These are phyloP conservation scores for Camelina hispida DNA, from an alignment of 345 rosid species.

Conservation along the genomic window DNA sequence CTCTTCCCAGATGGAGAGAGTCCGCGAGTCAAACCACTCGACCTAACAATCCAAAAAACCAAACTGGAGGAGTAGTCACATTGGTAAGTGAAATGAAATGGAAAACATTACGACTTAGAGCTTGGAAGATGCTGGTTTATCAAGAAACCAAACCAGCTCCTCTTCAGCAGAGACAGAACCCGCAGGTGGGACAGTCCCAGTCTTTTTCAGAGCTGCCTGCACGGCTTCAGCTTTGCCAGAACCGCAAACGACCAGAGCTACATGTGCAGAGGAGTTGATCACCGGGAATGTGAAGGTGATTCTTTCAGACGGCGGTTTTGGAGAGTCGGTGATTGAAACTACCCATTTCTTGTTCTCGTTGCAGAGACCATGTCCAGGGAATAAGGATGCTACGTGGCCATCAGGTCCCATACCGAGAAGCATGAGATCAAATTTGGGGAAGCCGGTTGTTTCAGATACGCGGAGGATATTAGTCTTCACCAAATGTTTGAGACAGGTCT, in stretches of 20 bases:
- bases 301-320: conserved; percentile 86
- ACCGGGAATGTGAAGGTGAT: conserved; percentile 88
- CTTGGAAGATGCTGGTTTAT: conserved; percentile 79
- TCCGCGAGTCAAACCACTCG: too few species aligned
- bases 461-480: conserved; percentile 49
- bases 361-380: conserved; percentile 76
- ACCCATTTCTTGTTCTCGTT: conserved; percentile 80
- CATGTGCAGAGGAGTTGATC: conserved; percentile 73
- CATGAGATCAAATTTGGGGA: conserved; percentile 85
- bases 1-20: too few species aligned
- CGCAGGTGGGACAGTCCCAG: conserved; percentile 68
- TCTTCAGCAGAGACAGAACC: conserved; percentile 72
- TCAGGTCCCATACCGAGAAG: conserved; percentile 95
- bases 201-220: conserved; percentile 53
- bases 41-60: background rate
- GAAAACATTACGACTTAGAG: conserved; percentile 38
- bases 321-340: conserved; percentile 71
- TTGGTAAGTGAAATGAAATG: background rate
- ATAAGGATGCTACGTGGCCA: conserved; percentile 85
- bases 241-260: conserved; percentile 79
- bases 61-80: conserved; percentile 32
- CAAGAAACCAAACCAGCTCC: conserved; percentile 83
- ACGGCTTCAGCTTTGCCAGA: conserved; percentile 69
- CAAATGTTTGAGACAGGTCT: conserved; percentile 68
- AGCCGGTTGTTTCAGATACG: conserved; percentile 55